Base-by-base conservation (phyloP, 306 rosid species). In the Bauhinia variegata region DNA sequence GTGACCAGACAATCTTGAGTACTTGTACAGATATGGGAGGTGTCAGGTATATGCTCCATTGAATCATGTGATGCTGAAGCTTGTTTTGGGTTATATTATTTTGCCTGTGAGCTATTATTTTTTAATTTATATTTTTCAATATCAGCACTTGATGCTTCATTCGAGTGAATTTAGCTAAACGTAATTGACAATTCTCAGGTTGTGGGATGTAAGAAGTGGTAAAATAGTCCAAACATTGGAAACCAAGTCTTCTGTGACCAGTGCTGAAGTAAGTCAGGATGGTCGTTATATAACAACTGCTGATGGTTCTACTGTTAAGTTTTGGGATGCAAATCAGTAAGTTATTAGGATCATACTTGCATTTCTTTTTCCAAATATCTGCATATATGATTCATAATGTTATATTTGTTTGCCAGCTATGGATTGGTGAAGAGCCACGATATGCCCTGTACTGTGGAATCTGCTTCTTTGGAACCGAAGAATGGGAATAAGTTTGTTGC, bases 201-300 rank as follows among this genome's bases (percentile, higher is more conserved):
- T 95, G 50, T 95, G 99, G 99, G 99, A 95, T 65, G 78, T 86
- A 52, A 84, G 99, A 84, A 95, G 84, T 76, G 99, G 99, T 44
- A 80, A 88, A 75, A 91, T 90, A 55, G 90, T 90, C 8, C 95
- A 90, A 75, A 90, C 96, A 14, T 97, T 95, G 53, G 97, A 95
- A 48, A 95, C 96, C 62, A 83, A 86, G 82, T 85, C 89, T 8
- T 84, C 99, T 47, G 91, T 95, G 61, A 95, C 99, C 46, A 95
- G 97, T 81, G 91, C 96, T 54, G 99, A 95, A 88, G 99, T 95
- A 69, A 88, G 99, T 79, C 97, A 85, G 80, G 99, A 95, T 79
- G 99, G 97, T 60, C 97, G 91, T 8, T 95, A 88, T 82, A 95
- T 95, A 56, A 87, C 95, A 11, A 95, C 97, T n/a, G 91, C 96